Conservation (phyloP, 169 alveolate species). For the Plasmodium gallinaceum region DNA sequence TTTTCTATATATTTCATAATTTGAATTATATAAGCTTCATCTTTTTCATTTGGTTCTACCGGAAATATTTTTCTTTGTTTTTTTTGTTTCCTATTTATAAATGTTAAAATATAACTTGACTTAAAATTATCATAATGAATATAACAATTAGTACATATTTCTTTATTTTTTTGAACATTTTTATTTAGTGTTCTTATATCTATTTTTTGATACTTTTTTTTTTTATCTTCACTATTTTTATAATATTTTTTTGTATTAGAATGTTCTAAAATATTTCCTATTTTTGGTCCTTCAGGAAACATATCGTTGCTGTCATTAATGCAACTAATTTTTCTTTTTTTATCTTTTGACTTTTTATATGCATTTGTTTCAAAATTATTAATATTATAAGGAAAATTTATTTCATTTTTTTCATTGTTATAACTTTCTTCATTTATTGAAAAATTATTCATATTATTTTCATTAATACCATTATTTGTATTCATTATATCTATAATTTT, state of each 20-base stretch:
- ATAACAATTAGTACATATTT: constrained; percentile 59
- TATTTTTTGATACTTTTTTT: constrained; percentile 63
- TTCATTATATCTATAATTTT: constrained; percentile 73
- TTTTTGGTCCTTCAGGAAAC: background rate
- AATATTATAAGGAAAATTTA: background rate
- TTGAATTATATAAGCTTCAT: constrained; percentile 57
- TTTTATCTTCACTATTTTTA: constrained; percentile 38
- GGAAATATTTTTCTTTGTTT: constrained; percentile 76
- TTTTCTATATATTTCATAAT: constrained; percentile 68
- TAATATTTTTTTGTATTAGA: constrained; percentile 11
- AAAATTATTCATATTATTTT: background rate
- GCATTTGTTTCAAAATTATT: background rate
- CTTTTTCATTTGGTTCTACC: constrained; percentile 68
- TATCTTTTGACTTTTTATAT: constrained; percentile 17
- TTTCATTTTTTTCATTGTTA: background rate
- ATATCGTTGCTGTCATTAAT: background rate
- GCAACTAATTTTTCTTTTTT: constrained; percentile 44
- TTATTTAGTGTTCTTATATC: constrained; percentile 70
- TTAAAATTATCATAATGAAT: constrained; percentile 71
- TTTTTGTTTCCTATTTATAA: constrained; percentile 74
- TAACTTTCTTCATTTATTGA: background rate
- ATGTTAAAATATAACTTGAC: constrained; percentile 67
- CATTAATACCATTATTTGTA: constrained; percentile 25
- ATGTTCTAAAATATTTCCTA: background rate
- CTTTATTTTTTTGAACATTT: constrained; percentile 72